Evolutionary conservation across 116 monocot species (phyloP).

Genomic region (Zostera marina): DNA sequence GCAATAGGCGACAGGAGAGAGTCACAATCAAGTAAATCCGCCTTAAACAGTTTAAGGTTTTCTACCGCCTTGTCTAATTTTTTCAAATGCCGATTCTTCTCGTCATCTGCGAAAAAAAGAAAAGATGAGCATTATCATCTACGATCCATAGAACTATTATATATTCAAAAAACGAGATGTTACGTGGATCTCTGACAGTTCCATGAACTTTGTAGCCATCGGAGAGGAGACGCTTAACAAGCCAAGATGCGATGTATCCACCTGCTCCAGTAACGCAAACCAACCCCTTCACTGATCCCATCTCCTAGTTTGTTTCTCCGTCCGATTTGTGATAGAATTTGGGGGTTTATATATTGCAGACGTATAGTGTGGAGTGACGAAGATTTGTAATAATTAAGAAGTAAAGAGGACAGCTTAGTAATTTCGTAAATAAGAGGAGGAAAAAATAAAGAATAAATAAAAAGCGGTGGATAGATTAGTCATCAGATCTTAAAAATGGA

Average conservation of each 20-base stretch:
- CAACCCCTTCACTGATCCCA: slow-evolving; percentile 4
- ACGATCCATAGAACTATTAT: too few species aligned
- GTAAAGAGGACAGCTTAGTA: too few species aligned
- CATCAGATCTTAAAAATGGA: too few species aligned
- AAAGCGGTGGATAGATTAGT: too few species aligned
- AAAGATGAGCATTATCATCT: neutral
- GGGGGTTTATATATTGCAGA: too few species aligned
- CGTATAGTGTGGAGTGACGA: too few species aligned
- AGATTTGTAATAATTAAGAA: too few species aligned
- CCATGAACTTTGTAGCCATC: slow-evolving; percentile 11
- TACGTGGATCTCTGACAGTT: slow-evolving; percentile 16
- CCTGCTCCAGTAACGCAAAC: slow-evolving; percentile 17
- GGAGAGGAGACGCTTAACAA: slow-evolving; percentile 12
- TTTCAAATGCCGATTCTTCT: slow-evolving; percentile 58
- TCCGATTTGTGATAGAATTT: neutral
- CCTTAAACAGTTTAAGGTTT: slow-evolving; percentile 46
- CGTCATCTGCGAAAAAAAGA: slow-evolving; percentile 22
- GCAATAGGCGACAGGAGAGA: slow-evolving; percentile 24
- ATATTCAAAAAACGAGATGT: too few species aligned
- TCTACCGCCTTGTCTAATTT: slow-evolving; percentile 34
- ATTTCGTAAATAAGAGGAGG: too few species aligned
- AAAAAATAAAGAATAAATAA: too few species aligned
- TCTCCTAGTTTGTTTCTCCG: neutral
- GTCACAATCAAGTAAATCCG: slow-evolving; percentile 46
- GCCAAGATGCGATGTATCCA: slow-evolving; percentile 12